These are phyloP conservation scores for Saccharum hybrid DNA, from an alignment of 202 grass and related monocot genomes.

Conservation along the genomic window DNA sequence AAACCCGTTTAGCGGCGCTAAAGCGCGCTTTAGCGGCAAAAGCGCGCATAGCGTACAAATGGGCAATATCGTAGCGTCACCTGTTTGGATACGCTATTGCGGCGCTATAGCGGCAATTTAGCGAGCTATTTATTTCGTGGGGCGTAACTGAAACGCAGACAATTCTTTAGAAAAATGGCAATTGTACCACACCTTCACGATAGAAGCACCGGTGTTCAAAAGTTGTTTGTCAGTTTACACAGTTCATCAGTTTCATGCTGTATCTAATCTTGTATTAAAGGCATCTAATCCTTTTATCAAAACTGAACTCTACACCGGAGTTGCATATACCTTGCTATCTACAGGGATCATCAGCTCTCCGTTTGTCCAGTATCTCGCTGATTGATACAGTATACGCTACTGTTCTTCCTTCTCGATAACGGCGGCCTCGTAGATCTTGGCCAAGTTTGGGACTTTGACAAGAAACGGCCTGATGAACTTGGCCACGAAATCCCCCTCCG, in stretches of 20 bases:
- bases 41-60: no score
- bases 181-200: no score
- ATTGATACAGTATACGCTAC: background rate
- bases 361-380: background rate
- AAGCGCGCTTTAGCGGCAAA: no score
- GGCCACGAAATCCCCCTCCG: slow-evolving; percentile 30
- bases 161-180: no score
- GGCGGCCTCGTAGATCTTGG: slow-evolving; percentile 38
- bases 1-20: no score
- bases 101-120: no score
- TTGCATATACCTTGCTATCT: background rate
- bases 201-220: background rate
- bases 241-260: background rate
- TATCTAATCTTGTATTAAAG: slow-evolving; percentile 1
- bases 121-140: no score
- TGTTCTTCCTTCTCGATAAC: background rate
- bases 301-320: background rate
- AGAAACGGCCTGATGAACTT: slow-evolving; percentile 51
- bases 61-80: no score
- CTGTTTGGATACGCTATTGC: no score
- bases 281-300: background rate
- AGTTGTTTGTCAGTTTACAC: background rate
- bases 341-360: background rate
- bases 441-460: slow-evolving; percentile 25
- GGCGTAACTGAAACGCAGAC: background rate